Percentiles rank a stretch among this genome's conserved stretches.
phyloP scores from a whole-genome alignment of 2,329 filamentous ascomycete genomes.

The Colletotrichum viniferum region DNA sequence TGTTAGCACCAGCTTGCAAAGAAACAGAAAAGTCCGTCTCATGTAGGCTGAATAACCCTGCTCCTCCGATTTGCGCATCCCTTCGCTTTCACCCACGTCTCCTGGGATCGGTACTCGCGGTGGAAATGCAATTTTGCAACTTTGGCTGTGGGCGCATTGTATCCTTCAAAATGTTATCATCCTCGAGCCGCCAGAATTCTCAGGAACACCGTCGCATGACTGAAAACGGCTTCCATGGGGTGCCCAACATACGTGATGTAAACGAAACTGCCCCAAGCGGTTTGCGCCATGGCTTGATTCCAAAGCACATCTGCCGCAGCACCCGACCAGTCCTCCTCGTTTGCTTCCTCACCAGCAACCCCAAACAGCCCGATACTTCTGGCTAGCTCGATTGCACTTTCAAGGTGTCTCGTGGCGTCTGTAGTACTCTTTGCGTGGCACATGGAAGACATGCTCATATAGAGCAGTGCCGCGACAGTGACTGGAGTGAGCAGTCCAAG shows the following conservation, averaged over 20 bases:
- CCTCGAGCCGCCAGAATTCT: too few species aligned
- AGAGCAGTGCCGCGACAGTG: neutral
- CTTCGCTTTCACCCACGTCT: neutral
- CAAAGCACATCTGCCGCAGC: neutral
- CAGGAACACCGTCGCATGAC: neutral
- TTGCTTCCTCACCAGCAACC: neutral
- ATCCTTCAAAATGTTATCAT: neutral
- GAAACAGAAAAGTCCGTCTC: neutral
- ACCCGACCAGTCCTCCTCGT: neutral
- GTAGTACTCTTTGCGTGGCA: neutral
- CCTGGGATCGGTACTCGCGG: neutral
- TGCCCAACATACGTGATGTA: slow-evolving; percentile 3
- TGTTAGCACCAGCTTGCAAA: neutral
- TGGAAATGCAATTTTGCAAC: neutral
- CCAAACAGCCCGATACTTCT: neutral
- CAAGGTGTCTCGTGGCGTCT: neutral
- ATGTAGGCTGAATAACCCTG: neutral
- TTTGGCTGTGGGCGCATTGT: slow-evolving; percentile 1
- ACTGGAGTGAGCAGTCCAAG: neutral
- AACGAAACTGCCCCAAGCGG: slow-evolving; percentile 10
- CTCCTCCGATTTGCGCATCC: neutral
- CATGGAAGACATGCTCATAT: slow-evolving; percentile 4
- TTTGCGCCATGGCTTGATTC: neutral
- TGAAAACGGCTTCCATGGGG: neutral
- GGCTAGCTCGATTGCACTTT: neutral